Conservation (phyloP, 2,329 filamentous ascomycete species). For the Fusarium chuoi region DNA sequence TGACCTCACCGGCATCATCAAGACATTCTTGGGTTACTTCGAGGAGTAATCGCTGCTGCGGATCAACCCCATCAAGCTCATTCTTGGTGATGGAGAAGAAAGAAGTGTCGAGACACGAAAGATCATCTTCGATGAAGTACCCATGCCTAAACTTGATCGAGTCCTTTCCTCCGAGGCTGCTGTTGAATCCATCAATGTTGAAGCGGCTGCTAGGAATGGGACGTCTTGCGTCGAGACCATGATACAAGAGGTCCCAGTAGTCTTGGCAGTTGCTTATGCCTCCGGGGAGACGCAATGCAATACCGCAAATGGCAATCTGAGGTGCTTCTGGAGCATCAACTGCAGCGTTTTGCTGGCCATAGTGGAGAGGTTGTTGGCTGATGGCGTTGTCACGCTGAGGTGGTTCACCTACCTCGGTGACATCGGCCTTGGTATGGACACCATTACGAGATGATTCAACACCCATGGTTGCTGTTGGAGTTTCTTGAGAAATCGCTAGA, state of each 20-base stretch:
- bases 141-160: not conserved
- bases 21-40: conserved; percentile 1
- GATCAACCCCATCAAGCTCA: not conserved
- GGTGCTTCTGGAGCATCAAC: too few species aligned
- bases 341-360: too few species aligned
- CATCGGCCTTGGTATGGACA: too few species aligned
- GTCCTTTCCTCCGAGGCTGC: not conserved
- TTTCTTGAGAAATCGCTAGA: too few species aligned
- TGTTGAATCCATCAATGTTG: conserved; percentile 2
- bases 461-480: too few species aligned
- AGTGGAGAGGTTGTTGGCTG: not conserved
- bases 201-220: not conserved
- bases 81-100: not conserved
- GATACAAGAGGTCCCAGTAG: not conserved
- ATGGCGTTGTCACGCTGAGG: not conserved
- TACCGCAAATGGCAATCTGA: not conserved
- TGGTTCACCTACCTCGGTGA: not conserved
- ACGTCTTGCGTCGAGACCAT: not conserved
- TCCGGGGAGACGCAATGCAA: not conserved
- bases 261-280: conserved; percentile 1
- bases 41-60: not conserved
- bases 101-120: not conserved
- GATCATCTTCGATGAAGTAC: conserved; percentile 3
- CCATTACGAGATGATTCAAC: too few species aligned
- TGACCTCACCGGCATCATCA: not conserved